These are phyloP conservation scores for Piromyces finnis DNA, from an alignment of 192 early-diverging fungal genomes.

Conservation along the genomic window DNA sequence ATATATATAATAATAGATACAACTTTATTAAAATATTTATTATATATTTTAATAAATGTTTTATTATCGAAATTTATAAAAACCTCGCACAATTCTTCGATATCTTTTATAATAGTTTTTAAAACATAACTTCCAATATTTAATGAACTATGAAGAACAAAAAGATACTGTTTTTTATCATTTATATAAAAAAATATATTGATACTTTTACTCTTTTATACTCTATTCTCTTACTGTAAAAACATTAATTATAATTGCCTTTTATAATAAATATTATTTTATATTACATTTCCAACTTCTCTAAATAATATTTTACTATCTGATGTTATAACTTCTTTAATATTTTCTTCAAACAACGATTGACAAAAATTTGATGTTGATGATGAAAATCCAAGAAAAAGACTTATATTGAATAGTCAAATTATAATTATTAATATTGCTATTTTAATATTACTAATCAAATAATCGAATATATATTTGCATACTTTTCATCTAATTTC, in stretches of 20 bases:
- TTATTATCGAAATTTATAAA: too few species aligned
- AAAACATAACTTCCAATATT: slow-evolving; percentile 17
- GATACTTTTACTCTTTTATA: too few species aligned
- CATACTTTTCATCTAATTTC: slow-evolving; percentile 2
- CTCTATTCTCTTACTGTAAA: too few species aligned
- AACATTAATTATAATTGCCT: too few species aligned
- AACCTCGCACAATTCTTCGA: slow-evolving; percentile 33
- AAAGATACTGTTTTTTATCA: slow-evolving; percentile 31
- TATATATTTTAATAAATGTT: too few species aligned
- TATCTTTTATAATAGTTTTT: slow-evolving; percentile 31
- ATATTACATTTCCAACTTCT: slow-evolving; percentile 35
- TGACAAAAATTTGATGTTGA: slow-evolving; percentile 36
- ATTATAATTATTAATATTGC: too few species aligned
- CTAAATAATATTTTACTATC: slow-evolving; percentile 27
- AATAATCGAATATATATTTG: too few species aligned
- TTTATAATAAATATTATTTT: too few species aligned
- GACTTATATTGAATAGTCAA: neutral
- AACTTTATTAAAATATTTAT: too few species aligned
- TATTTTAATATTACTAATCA: too few species aligned
- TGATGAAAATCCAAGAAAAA: slow-evolving; percentile 40
- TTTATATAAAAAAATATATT: too few species aligned
- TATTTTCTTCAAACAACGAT: slow-evolving; percentile 31
- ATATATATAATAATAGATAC: neutral
- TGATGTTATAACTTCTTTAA: slow-evolving; percentile 25
- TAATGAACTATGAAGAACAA: slow-evolving; percentile 31